Evolutionary conservation across 73 alveolate genomes (phyloP).

Genomic region (Urostyla sp.): DNA sequence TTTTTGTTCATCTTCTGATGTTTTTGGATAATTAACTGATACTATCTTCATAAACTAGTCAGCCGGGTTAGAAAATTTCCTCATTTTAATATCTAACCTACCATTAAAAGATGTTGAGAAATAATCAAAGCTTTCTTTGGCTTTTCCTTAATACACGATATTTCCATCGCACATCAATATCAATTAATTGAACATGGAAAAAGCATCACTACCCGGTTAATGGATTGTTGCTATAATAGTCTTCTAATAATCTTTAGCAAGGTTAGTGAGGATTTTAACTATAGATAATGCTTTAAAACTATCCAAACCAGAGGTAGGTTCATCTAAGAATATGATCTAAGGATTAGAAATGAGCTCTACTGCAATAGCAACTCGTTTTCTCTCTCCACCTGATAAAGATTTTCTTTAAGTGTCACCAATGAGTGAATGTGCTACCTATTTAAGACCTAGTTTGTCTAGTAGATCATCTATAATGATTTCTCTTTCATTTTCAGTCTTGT

Average conservation of each 20-base stretch:
- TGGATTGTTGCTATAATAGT: constrained; percentile 78
- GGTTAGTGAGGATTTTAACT: constrained; percentile 1
- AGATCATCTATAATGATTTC: constrained; percentile 59
- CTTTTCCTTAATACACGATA: constrained; percentile 67
- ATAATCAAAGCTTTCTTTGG: constrained; percentile 37
- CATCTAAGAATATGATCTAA: constrained; percentile 49
- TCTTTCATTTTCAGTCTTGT: constrained; percentile 28
- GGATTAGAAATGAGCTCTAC: constrained; percentile 70
- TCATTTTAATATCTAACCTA: constrained; percentile 65
- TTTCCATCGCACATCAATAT: constrained; percentile 65
- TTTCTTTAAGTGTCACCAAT: constrained; percentile 33
- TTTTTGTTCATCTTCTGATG: constrained; percentile 30
- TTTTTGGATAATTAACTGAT: constrained; percentile 19
- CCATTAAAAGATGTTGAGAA: too few species aligned
- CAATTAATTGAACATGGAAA: constrained; percentile 5
- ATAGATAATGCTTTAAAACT: constrained; percentile 44
- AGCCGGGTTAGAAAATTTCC: constrained; percentile 58
- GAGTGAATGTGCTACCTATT: constrained; percentile 43
- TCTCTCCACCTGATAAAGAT: constrained; percentile 64
- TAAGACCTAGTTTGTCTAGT: constrained; percentile 46
- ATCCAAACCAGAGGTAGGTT: constrained; percentile 72
- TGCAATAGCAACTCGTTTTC: constrained; percentile 64
- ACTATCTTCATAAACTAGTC: constrained; percentile 48
- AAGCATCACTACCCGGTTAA: constrained; percentile 75
- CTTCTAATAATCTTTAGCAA: constrained; percentile 56